These are phyloP conservation scores for Lactarius deliciosus DNA, from an alignment of 768 basidiomycete species.

Conservation along the genomic window DNA sequence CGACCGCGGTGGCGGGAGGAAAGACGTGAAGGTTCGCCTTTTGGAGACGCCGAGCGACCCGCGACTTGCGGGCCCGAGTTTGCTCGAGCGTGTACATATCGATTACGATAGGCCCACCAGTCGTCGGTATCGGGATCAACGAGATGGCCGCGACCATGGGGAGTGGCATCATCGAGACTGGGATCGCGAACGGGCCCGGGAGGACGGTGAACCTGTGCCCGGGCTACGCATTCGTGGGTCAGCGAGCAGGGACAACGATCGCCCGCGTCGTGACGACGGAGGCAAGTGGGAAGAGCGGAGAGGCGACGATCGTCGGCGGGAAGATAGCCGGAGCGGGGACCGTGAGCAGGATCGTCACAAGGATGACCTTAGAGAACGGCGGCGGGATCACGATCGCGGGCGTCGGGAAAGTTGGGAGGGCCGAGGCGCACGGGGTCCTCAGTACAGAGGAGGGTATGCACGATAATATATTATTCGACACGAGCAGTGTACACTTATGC, in stretches of 20 bases:
- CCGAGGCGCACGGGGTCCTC: conserved; percentile 33
- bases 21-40: conserved; percentile 31
- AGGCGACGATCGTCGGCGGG: conserved; percentile 17
- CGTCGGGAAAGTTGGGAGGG: conserved; percentile 22
- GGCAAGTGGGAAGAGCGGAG: conserved; percentile 21
- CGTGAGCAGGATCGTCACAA: conserved; percentile 23
- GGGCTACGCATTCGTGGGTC: conserved; percentile 15
- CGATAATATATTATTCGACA: conserved; percentile 28
- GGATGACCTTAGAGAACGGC: neutral
- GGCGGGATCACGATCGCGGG: neutral
- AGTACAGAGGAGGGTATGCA: conserved; percentile 37
- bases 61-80: conserved; percentile 1
- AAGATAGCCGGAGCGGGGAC: conserved; percentile 23
- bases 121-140: neutral
- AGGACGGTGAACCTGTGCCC: conserved; percentile 11
- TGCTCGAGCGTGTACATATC: conserved; percentile 17
- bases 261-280: conserved; percentile 6
- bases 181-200: conserved; percentile 26
- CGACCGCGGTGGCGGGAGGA: conserved; percentile 35
- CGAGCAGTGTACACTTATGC: neutral
- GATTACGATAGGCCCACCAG: neutral
- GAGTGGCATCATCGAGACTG: conserved; percentile 29
- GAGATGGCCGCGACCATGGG: conserved; percentile 19
- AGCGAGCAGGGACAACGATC: neutral
- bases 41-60: conserved; percentile 24